Evolutionary conservation across 1,284 basidiomycete species (phyloP).

Genomic region (Austropuccinia psidii): DNA sequence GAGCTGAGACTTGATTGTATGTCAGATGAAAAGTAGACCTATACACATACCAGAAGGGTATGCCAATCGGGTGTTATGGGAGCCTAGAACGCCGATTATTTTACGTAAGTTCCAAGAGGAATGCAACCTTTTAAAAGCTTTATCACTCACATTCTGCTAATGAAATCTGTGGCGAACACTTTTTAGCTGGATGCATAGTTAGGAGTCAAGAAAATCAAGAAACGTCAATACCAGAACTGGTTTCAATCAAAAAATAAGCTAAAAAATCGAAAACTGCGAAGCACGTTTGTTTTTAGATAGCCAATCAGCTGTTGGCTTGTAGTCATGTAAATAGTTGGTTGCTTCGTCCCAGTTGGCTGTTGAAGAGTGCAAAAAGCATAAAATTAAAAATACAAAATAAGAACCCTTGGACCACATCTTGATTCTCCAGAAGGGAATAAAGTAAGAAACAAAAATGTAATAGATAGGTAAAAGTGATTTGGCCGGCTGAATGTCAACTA

Average conservation of each 20-base stretch:
- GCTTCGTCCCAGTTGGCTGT: constrained; percentile 30
- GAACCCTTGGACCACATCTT: no score
- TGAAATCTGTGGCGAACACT: not conserved
- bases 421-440: no score
- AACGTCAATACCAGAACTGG: not conserved
- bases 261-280: not conserved
- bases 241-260: not conserved
- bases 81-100: not conserved
- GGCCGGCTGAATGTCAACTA: no score
- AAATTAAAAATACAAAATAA: no score
- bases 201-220: not conserved
- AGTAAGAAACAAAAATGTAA: no score
- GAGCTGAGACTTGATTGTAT: no score
- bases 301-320: not conserved
- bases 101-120: not conserved
- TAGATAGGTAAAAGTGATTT: no score
- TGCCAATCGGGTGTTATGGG: constrained; percentile 10
- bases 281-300: not conserved
- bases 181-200: not conserved
- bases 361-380: no score
- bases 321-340: constrained; percentile 9
- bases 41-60: constrained; percentile 3
- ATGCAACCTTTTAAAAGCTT: not conserved
- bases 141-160: constrained; percentile 1
- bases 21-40: no score